Percentiles rank a stretch among this genome's conserved stretches.
These are phyloP conservation scores for Calophaca sinica DNA, from an alignment of 306 rosid species.

Conservation along the genomic window DNA sequence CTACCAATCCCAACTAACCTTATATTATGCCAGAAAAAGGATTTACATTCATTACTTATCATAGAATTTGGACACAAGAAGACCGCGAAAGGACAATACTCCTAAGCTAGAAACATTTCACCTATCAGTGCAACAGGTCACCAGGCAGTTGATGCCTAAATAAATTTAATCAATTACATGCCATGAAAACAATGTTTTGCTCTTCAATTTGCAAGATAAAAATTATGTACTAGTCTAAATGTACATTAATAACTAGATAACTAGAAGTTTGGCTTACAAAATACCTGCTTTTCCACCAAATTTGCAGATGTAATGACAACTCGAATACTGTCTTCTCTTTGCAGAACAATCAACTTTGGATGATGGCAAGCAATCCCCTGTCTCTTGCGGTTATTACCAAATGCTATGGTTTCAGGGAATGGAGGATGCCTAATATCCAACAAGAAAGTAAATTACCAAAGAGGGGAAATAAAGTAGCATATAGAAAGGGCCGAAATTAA, in stretches of 20 bases:
- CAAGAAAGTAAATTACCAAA: constrained; percentile 27
- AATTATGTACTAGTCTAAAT: not conserved
- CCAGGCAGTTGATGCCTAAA: constrained; percentile 21
- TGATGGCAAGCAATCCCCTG: constrained; percentile 91
- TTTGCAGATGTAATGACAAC: constrained; percentile 85
- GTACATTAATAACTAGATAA: constrained; percentile 36
- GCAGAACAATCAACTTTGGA: constrained; percentile 76
- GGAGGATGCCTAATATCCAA: constrained; percentile 65
- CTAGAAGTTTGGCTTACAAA: constrained; percentile 41
- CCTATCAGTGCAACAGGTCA: constrained; percentile 2
- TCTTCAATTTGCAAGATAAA: constrained; percentile 29
- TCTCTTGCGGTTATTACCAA: constrained; percentile 66
- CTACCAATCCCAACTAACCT: constrained; percentile 25
- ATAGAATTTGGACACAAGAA: constrained; percentile 34
- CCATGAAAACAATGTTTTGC: constrained; percentile 26
- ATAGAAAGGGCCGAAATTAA: constrained; percentile 30
- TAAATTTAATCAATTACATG: not conserved
- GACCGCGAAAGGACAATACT: constrained; percentile 30
- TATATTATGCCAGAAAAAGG: constrained; percentile 5
- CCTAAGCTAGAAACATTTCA: constrained; percentile 37
- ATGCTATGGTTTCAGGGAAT: constrained; percentile 80
- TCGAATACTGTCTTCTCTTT: constrained; percentile 69
- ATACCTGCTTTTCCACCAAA: constrained; percentile 84
- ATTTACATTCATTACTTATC: not conserved
- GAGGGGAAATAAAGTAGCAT: constrained; percentile 33